Evolutionary conservation across 2,329 filamentous ascomycete genomes (phyloP).

Genomic region (Colletotrichum liaoningense): DNA sequence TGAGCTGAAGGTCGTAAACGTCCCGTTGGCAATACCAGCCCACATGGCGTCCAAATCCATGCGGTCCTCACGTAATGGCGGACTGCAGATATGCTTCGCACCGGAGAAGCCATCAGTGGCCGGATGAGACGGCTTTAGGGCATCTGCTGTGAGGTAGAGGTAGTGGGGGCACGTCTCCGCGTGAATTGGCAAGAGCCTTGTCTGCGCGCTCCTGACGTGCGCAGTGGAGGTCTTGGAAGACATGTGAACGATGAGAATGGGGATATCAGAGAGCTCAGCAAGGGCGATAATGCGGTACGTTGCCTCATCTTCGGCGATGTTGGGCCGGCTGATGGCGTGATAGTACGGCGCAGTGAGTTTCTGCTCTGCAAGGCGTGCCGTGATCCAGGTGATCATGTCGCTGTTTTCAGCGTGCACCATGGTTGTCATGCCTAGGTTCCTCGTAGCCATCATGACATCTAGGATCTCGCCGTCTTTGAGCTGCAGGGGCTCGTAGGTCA

Average conservation of each 20-base stretch:
- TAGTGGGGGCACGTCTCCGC: conserved; percentile 69
- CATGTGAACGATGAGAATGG: conserved; percentile 66
- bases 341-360: conserved; percentile 62
- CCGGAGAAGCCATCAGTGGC: conserved; percentile 64
- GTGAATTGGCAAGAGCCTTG: conserved; percentile 58
- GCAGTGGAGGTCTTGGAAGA: conserved; percentile 57
- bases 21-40: conserved; percentile 61
- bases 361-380: conserved; percentile 60
- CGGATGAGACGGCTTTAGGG: conserved; percentile 45
- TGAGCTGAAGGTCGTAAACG: conserved; percentile 62
- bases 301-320: conserved; percentile 62
- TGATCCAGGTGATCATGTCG: conserved; percentile 65
- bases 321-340: conserved; percentile 60
- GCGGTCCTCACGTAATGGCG: conserved; percentile 57
- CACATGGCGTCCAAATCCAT: conserved; percentile 63
- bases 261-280: conserved; percentile 59
- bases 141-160: conserved; percentile 62
- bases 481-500: conserved; percentile 63
- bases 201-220: conserved; percentile 56
- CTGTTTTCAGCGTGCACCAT: conserved; percentile 68
- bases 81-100: conserved; percentile 66
- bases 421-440: conserved; percentile 46
- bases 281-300: conserved; percentile 64
- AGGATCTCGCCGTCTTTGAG: conserved; percentile 62
- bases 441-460: conserved; percentile 60